Conservation (phyloP, 352 stramenopile species). For the Hyaloperonospora arabidopsidis region DNA sequence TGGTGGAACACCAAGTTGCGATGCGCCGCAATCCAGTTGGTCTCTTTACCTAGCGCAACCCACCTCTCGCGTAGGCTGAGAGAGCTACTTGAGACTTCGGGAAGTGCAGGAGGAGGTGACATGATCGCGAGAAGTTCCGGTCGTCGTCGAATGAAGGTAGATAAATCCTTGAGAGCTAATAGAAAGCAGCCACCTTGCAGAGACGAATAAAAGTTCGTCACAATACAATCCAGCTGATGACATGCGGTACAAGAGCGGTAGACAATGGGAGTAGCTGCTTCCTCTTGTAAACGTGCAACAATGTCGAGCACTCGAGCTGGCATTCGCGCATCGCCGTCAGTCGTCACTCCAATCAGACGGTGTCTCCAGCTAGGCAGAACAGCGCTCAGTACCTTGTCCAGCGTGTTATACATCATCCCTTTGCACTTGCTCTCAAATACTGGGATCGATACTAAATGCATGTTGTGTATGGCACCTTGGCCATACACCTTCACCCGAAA, state of each 20-base stretch:
- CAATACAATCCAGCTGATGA: slow-evolving; percentile 29
- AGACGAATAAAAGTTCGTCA: slow-evolving; percentile 41
- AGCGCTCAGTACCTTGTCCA: slow-evolving; percentile 28
- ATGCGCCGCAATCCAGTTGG: slow-evolving; percentile 47
- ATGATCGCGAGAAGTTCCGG: slow-evolving; percentile 30
- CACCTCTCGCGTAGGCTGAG: slow-evolving; percentile 18
- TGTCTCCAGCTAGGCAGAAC: slow-evolving; percentile 36
- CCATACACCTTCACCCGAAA: slow-evolving; percentile 40
- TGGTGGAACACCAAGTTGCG: slow-evolving; percentile 42
- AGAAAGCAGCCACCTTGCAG: slow-evolving; percentile 36
- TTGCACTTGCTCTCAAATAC: slow-evolving; percentile 29
- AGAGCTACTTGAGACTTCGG: not conserved
- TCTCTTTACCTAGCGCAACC: slow-evolving; percentile 31
- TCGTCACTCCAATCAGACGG: slow-evolving; percentile 30
- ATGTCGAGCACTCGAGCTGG: slow-evolving; percentile 24
- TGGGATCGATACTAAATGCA: slow-evolving; percentile 40
- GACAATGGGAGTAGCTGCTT: slow-evolving; percentile 17
- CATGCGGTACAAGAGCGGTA: slow-evolving; percentile 30
- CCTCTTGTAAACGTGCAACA: slow-evolving; percentile 25
- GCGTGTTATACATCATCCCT: slow-evolving; percentile 24
- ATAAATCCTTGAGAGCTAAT: slow-evolving; percentile 26
- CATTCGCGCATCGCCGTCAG: slow-evolving; percentile 30
- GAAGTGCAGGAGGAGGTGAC: slow-evolving; percentile 5
- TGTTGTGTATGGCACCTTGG: slow-evolving; percentile 25
- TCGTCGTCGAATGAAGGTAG: slow-evolving; percentile 26